Percentiles rank a stretch among this genome's conserved stretches.
Evolutionary conservation across 768 basidiomycete genomes (phyloP).

Genomic region (Amanita polypyramis): DNA sequence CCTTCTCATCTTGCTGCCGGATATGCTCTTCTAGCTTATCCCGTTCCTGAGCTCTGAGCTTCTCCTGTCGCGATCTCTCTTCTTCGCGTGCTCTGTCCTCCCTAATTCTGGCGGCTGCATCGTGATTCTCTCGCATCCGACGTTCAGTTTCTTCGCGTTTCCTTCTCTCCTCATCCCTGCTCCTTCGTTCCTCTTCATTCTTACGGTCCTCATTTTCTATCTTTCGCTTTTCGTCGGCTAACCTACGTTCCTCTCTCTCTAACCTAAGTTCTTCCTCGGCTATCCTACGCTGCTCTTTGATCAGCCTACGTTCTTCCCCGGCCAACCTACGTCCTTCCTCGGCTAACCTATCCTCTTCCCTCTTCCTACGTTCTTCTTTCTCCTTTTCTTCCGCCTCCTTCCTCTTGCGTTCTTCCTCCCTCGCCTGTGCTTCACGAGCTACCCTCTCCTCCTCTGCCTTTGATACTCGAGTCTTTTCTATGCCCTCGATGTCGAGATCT

Average conservation of each 20-base stretch:
- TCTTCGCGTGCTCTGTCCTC: constrained; percentile 5
- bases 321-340: neutral
- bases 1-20: neutral
- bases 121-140: constrained; percentile 3
- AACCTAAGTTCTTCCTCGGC: neutral
- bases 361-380: neutral
- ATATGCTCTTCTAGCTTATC: neutral
- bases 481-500: neutral
- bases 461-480: neutral
- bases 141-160: constrained; percentile 2
- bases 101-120: neutral
- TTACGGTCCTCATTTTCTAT: neutral
- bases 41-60: constrained; percentile 3
- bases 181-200: neutral
- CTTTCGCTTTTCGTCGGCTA: too few relatives aligned
- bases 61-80: constrained; percentile 2
- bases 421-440: neutral
- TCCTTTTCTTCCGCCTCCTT: neutral
- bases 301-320: neutral
- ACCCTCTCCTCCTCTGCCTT: constrained; percentile 1
- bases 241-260: neutral
- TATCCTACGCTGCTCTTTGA: neutral
- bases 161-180: neutral
- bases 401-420: neutral
- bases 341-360: neutral